Evolutionary conservation across 768 basidiomycete genomes (phyloP).

Genomic region (Boletellus ananiceps): DNA sequence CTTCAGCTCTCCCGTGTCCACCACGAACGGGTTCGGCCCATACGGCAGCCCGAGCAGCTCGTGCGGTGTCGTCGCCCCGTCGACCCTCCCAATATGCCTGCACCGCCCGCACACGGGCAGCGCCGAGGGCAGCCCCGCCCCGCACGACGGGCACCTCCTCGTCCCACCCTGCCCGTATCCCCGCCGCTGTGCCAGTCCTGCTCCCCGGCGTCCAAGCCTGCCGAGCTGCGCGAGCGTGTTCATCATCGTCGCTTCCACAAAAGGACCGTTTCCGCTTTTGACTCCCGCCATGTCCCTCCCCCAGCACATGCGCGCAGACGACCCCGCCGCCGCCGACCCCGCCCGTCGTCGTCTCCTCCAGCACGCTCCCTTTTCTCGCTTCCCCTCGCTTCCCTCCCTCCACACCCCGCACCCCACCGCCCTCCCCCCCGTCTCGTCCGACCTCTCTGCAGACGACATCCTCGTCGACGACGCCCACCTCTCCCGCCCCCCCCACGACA

Average conservation of each 20-base stretch:
- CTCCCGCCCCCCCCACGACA: slow-evolving; percentile 28
- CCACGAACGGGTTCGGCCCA: slow-evolving; percentile 62
- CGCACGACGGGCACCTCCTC: slow-evolving; percentile 58
- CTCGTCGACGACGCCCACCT: slow-evolving; percentile 25
- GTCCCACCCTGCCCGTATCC: slow-evolving; percentile 6
- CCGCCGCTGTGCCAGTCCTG: slow-evolving; percentile 13
- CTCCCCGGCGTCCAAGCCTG: slow-evolving; percentile 3
- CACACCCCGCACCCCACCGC: neutral
- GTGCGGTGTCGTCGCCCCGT: slow-evolving; percentile 54
- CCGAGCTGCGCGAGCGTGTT: slow-evolving; percentile 16
- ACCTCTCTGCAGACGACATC: slow-evolving; percentile 22
- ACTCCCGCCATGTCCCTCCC: slow-evolving; percentile 29
- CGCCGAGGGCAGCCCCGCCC: slow-evolving; percentile 50
- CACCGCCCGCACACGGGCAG: slow-evolving; percentile 78
- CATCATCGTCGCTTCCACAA: slow-evolving; percentile 4
- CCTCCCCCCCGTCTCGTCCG: neutral
- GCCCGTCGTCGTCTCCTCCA: slow-evolving; percentile 44
- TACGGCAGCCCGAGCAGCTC: slow-evolving; percentile 63
- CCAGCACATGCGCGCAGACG: slow-evolving; percentile 37
- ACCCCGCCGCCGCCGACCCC: slow-evolving; percentile 39
- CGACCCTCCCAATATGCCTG: slow-evolving; percentile 57
- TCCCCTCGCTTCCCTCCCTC: slow-evolving; percentile 33
- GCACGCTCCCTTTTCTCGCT: slow-evolving; percentile 31
- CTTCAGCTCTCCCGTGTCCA: slow-evolving; percentile 60
- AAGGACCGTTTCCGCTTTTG: slow-evolving; percentile 1